Evolutionary conservation across 73 alveolate genomes (phyloP).

Genomic region (Tetrahymena elliotti): DNA sequence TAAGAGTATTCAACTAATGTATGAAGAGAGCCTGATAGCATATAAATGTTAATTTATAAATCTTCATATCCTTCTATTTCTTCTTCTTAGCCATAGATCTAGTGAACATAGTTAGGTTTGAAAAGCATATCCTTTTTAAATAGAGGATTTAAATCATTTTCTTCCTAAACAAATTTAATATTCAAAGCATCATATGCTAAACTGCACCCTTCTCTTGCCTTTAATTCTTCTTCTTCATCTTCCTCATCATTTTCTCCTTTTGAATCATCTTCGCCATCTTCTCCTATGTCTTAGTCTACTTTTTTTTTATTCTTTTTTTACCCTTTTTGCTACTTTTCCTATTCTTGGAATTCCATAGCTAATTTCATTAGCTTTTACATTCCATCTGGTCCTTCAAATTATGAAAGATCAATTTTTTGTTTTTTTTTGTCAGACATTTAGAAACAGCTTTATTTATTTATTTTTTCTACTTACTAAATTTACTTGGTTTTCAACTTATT

Average conservation of each 20-base stretch:
- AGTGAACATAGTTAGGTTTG: background rate
- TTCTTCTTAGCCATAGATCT: background rate
- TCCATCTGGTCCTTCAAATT: background rate
- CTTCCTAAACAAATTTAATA: background rate
- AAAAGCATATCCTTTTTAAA: background rate
- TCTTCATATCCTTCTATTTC: background rate
- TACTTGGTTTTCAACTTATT: background rate
- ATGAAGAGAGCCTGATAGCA: background rate
- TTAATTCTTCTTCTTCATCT: background rate
- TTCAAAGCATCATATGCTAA: background rate
- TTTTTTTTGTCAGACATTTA: background rate
- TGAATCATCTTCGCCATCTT: background rate
- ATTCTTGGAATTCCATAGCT: background rate
- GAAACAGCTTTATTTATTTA: background rate
- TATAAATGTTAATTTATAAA: background rate
- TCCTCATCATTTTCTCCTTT: background rate
- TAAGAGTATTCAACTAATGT: background rate
- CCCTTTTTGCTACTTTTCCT: background rate
- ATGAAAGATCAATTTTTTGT: background rate
- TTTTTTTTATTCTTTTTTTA: background rate
- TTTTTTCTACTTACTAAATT: background rate
- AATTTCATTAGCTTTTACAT: background rate
- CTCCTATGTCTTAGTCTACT: background rate
- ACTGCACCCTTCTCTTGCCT: background rate
- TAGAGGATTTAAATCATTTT: background rate